Percentiles rank a stretch among this genome's conserved stretches.
Conservation (phyloP, 2,329 filamentous ascomycete species). For the Gnomoniopsis smithogilvyi region DNA sequence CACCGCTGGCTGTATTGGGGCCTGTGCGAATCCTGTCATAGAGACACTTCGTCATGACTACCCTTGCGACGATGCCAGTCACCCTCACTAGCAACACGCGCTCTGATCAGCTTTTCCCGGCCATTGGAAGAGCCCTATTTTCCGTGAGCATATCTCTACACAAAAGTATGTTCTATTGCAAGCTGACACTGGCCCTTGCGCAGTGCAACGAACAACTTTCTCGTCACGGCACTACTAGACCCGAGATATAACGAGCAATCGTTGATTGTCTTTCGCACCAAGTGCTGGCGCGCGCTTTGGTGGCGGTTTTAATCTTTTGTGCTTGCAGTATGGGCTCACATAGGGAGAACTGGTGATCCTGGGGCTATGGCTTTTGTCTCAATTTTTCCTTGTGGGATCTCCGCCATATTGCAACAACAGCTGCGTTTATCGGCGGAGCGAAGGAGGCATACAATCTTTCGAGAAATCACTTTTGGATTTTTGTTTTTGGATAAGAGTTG, state of each 20-base stretch:
- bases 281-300: background rate
- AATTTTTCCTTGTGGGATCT: background rate
- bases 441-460: background rate
- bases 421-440: background rate
- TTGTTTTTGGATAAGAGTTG: background rate
- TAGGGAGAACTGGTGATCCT: background rate
- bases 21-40: background rate
- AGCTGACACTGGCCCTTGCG: background rate
- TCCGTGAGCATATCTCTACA: background rate
- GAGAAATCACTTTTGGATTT: background rate
- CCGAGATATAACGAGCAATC: constrained; percentile 16
- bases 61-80: background rate
- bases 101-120: background rate
- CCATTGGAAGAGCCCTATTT: background rate
- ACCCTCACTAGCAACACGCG: background rate
- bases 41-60: background rate
- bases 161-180: background rate
- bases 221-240: constrained; percentile 6
- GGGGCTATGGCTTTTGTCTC: background rate
- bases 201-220: background rate
- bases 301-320: background rate
- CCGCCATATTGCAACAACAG: background rate
- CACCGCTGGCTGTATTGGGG: background rate
- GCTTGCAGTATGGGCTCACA: background rate
- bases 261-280: constrained; percentile 3